Evolutionary conservation across 306 rosid species (phyloP), one percentile per base, ranked within the genome.

Genomic region (Lathyrus sativus): DNA sequence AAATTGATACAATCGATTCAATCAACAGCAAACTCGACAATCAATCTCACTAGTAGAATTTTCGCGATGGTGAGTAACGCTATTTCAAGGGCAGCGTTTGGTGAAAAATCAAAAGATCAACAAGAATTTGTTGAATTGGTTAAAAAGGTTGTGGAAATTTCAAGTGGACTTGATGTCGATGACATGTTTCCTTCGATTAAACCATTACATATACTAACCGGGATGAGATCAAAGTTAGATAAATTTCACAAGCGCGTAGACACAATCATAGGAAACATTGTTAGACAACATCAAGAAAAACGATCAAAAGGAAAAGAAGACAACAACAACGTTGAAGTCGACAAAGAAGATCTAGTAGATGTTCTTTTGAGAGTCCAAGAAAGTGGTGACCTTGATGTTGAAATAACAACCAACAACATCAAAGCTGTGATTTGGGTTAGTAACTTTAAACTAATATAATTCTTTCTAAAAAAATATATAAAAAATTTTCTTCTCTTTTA

Each of bases 181-280:
- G 79, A 75, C 41, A 14, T 75, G 39, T 75, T 75, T 42, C 79
- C 79, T 60, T 75, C 79, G 1, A 12, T 75, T 12, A 68, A 68
- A 41, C 7, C 9, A 3, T 3, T 75, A 2, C 31, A 28, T 50
- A 9, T 11, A 5, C 1, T 68, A 29, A 49, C 42, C 9, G 42
- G 79, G 6, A 5, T 13, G 63, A 75, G 43, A 41, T 5, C 49
- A 0, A 75, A 29, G 7, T 3, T 60, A 8, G 58, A 39, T 10
- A 50, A 41, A 42, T 11, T 75, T 53, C 74, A 51, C 19, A 28
- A 61, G 29, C 15, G 14, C 7, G 10, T 12, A 8, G 79, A 68
- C 41, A 42, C 13, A 53, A 7, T 75, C 18, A 17, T 60, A 1
- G 65, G 51, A 0, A 62, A 5, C 10, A 42, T 75, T 42, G 7